Conservation (phyloP, 495 filamentous ascomycete genomes). For the Aspergillus asperescens region DNA sequence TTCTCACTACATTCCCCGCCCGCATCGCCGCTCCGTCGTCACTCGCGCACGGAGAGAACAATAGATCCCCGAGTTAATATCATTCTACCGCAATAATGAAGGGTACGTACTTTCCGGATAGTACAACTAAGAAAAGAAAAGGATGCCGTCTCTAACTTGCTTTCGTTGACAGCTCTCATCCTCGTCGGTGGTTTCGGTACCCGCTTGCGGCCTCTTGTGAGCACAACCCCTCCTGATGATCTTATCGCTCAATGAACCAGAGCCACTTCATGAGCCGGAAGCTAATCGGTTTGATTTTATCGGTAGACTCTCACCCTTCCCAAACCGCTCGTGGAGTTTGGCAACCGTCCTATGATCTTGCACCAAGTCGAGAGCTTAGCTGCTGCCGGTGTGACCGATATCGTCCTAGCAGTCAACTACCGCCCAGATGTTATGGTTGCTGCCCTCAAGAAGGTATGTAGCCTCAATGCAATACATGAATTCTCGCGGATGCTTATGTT, state of each 20-base stretch:
- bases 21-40: conserved; percentile 24
- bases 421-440: conserved; percentile 91
- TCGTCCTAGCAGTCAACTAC: conserved; percentile 98
- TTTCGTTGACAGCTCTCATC: conserved; percentile 73
- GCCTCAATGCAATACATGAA: not conserved
- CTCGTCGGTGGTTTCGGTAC: conserved; percentile 99
- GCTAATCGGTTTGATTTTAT: not conserved
- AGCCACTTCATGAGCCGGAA: not conserved
- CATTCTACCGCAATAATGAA: conserved; percentile 19
- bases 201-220: conserved; percentile 93
- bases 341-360: conserved; percentile 97
- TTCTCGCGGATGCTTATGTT: not conserved
- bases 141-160: conserved; percentile 12
- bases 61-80: conserved; percentile 1
- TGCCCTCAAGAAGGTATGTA: conserved; percentile 59
- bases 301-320: conserved; percentile 88
- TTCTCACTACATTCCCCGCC: conserved; percentile 17
- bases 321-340: conserved; percentile 96
- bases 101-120: conserved; percentile 10
- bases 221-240: conserved; percentile 28
- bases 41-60: not conserved
- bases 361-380: conserved; percentile 96
- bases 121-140: not conserved
- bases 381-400: conserved; percentile 93
- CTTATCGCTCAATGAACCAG: conserved; percentile 7